Evolutionary conservation across 23 red algal species (phyloP), one percentile per base, ranked within the genome.

Genomic region (Gracilaria gracilis): DNA sequence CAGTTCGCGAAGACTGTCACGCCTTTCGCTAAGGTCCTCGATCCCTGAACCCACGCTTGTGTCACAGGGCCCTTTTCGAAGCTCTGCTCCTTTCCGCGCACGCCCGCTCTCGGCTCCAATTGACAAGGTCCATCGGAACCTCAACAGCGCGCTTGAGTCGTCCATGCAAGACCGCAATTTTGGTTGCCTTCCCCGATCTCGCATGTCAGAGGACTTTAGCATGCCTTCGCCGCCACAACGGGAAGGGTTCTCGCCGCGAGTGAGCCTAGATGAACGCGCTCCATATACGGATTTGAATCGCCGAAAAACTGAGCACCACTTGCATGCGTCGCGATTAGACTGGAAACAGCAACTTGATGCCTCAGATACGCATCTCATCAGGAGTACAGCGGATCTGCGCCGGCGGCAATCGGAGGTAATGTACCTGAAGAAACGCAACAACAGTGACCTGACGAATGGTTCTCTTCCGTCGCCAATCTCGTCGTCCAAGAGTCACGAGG

Each of bases 381-480:
- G 69, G 42, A 87, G 84, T 51, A 67, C 84, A 14, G 62, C 66
- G 34, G 38, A 71, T 47, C 42, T 87, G 51, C 38, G 50, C 64
- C 64, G 84, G 40, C 40, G 84, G 38, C 64, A 87, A 61, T 75
- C 84, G 20, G 84, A 87, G 62, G 67, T 87, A 31, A 70, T 75
- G 34, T 87, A 87, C 34, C 66, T 87, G 28, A 87, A 87, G 66
- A 75, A 87, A 31, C 64, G 84, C 13, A 87, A 87, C 69, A 87
- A 71, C 49, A 73, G 67, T 38, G 84, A 87, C 69, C 29, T 59
- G 48, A 74, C 62, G 2, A 71, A 74, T 57, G 58, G 81, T 25
- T 28, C 72, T 31, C 72, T 77, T 49, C 72, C 20, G 42, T 77
- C 72, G 6, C 61, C 81, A 0, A 85, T 85, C 27, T 74, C 84